These are phyloP conservation scores for Diaporthe australafricana DNA, from an alignment of 2,329 filamentous ascomycete species.

Conservation along the genomic window DNA sequence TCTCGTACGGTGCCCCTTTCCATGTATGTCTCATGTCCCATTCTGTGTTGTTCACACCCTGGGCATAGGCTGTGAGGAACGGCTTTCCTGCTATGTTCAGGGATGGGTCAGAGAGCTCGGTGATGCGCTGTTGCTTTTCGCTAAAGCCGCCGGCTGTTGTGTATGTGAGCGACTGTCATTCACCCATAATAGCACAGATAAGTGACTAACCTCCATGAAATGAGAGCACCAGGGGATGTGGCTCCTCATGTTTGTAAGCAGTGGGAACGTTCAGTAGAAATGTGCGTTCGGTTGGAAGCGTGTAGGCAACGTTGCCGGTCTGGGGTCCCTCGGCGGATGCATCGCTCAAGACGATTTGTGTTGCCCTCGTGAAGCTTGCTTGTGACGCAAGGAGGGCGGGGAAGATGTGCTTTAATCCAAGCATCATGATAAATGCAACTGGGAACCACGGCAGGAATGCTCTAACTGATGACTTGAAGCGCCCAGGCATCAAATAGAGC, in stretches of 20 bases:
- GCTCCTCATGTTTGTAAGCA: constrained; percentile 37
- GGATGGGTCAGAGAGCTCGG: constrained; percentile 42
- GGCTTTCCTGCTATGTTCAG: constrained; percentile 42
- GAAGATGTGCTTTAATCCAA: background rate
- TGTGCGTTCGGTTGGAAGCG: constrained; percentile 40
- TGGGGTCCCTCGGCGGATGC: background rate
- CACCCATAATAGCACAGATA: background rate
- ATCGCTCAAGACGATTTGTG: constrained; percentile 8
- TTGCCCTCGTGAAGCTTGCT: background rate
- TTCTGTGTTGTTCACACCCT: constrained; percentile 42
- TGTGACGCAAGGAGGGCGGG: constrained; percentile 10
- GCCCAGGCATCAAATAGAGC: background rate
- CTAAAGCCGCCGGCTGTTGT: constrained; percentile 40
- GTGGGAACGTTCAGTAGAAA: constrained; percentile 42
- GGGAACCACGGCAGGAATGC: background rate
- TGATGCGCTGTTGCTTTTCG: constrained; percentile 42
- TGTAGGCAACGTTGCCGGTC: constrained; percentile 40
- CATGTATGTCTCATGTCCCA: constrained; percentile 42
- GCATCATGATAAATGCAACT: background rate
- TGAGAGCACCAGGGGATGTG: constrained; percentile 40
- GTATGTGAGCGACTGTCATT: background rate
- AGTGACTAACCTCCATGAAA: constrained; percentile 41
- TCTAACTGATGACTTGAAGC: background rate
- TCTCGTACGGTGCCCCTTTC: constrained; percentile 43
- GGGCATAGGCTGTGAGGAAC: constrained; percentile 42